phyloP scores from a whole-genome alignment of 2,329 filamentous ascomycete species.

The Aspergillus sp. region DNA sequence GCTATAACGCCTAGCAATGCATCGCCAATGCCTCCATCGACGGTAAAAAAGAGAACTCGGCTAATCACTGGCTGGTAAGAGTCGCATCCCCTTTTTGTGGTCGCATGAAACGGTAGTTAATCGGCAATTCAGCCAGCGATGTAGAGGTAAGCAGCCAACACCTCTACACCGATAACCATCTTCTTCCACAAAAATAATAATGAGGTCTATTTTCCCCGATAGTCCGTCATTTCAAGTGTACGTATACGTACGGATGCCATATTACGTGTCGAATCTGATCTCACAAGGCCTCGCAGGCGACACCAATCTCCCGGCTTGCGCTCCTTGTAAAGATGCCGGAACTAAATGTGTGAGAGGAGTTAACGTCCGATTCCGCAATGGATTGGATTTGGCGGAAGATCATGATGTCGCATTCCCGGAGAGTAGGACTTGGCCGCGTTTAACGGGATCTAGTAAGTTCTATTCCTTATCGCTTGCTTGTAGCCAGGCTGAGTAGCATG shows the following conservation, averaged over 20 bases:
- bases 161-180: too few species aligned
- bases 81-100: background rate
- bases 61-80: constrained; percentile 17
- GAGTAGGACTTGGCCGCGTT: constrained; percentile 8
- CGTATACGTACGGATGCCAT: constrained; percentile 1
- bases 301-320: constrained; percentile 7
- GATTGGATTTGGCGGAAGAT: constrained; percentile 9
- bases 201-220: background rate
- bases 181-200: background rate
- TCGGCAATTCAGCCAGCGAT: constrained; percentile 12
- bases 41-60: constrained; percentile 10
- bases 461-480: background rate
- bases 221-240: constrained; percentile 21
- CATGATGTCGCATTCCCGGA: constrained; percentile 11
- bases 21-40: constrained; percentile 7
- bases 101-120: constrained; percentile 2
- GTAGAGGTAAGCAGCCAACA: constrained; percentile 14
- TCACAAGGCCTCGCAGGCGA: constrained; percentile 12
- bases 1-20: background rate
- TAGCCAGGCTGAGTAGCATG: background rate
- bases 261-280: background rate
- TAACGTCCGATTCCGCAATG: constrained; percentile 17
- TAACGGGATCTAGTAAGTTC: constrained; percentile 11
- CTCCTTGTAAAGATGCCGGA: constrained; percentile 11
- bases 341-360: constrained; percentile 12